A percentile compares a stretch with the other conserved stretches of the same genome.
These are phyloP conservation scores for Clonostachys sp. DNA, from an alignment of 2,329 filamentous ascomycete genomes.

Conservation along the genomic window DNA sequence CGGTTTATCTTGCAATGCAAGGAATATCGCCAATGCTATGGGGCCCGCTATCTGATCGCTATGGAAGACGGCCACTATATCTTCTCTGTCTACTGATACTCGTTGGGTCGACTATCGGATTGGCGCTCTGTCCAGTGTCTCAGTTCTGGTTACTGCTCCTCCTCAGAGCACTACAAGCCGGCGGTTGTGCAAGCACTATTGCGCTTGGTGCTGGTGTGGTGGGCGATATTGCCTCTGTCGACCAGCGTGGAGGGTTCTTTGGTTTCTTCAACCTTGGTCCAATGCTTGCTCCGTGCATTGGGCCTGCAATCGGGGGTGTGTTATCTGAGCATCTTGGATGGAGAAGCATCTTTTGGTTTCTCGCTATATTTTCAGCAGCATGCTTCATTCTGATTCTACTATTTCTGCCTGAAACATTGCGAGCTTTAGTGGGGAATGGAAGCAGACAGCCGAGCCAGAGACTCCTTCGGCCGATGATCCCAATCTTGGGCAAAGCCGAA, in stretches of 20 bases:
- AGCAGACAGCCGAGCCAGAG: conserved; percentile 5
- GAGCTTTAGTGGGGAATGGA: conserved; percentile 18
- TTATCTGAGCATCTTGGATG: conserved; percentile 42
- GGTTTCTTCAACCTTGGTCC: conserved; percentile 25
- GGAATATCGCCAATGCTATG: conserved; percentile 24
- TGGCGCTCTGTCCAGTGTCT: conserved; percentile 20
- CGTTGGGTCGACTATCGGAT: conserved; percentile 20
- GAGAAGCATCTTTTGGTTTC: conserved; percentile 48
- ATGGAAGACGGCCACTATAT: conserved; percentile 20
- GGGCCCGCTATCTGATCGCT: conserved; percentile 24
- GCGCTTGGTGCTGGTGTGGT: conserved; percentile 23
- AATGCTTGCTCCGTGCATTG: conserved; percentile 38
- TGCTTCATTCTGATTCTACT: conserved; percentile 25
- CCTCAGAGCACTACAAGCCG: conserved; percentile 19
- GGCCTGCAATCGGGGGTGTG: conserved; percentile 44
- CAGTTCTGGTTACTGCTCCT: conserved; percentile 24
- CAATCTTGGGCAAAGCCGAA: not conserved
- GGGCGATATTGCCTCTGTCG: conserved; percentile 21
- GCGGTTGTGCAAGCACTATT: conserved; percentile 25
- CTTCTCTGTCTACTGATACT: conserved; percentile 19
- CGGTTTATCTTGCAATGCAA: conserved; percentile 22
- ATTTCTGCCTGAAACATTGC: conserved; percentile 22
- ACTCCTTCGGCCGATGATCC: not conserved
- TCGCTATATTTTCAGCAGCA: conserved; percentile 36
- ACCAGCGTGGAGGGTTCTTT: conserved; percentile 24